Evolutionary conservation across 2,329 filamentous ascomycete species (phyloP).

Genomic region (Botrytis squamosa): DNA sequence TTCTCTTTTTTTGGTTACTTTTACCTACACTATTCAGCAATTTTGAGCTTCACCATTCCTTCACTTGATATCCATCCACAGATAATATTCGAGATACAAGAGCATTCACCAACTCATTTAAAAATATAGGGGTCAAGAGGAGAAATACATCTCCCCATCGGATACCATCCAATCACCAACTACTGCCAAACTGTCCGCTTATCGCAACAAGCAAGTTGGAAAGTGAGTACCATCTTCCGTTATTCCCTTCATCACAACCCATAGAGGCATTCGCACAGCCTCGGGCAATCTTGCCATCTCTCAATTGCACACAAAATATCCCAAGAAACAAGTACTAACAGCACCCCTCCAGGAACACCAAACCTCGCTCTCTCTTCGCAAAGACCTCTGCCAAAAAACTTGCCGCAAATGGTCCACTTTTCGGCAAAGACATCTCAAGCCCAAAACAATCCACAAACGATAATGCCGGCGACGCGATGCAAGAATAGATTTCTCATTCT

Average conservation of each 20-base stretch:
- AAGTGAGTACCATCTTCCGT: slow-evolving; percentile 52
- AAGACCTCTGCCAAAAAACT: slow-evolving; percentile 64
- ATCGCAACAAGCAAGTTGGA: slow-evolving; percentile 76
- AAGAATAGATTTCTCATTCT: slow-evolving; percentile 13
- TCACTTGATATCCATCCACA: neutral
- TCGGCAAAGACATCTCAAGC: slow-evolving; percentile 28
- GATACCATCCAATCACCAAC: slow-evolving; percentile 87
- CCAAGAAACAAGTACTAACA: slow-evolving; percentile 25
- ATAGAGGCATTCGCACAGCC: neutral
- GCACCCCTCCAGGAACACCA: slow-evolving; percentile 48
- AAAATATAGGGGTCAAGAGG: slow-evolving; percentile 28
- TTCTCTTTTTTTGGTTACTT: neutral
- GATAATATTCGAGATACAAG: neutral
- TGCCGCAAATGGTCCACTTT: slow-evolving; percentile 29
- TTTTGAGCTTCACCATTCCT: neutral
- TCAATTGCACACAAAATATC: neutral
- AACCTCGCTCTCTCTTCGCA: slow-evolving; percentile 67
- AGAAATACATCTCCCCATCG: slow-evolving; percentile 73
- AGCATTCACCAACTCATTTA: slow-evolving; percentile 2
- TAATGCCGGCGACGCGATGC: slow-evolving; percentile 9
- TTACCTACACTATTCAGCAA: too few relatives aligned
- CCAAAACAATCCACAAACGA: neutral
- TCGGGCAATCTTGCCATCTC: too few relatives aligned
- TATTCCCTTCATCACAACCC: neutral
- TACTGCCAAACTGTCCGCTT: slow-evolving; percentile 75